Base-by-base conservation (phyloP, 1,284 basidiomycete genomes). In the Apiotrichum porosum region DNA sequence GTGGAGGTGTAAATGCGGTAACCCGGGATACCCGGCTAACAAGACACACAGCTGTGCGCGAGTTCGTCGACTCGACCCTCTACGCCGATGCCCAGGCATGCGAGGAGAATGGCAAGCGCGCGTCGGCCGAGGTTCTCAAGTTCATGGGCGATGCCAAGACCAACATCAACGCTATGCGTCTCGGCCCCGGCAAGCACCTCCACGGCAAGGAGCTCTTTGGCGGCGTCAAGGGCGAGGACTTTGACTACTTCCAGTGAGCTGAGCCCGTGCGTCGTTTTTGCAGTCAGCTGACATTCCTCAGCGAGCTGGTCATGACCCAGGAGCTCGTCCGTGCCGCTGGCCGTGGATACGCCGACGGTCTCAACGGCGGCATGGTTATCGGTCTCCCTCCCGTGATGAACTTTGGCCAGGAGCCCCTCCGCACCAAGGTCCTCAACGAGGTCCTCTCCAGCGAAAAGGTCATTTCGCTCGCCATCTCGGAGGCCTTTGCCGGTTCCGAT, bases 401-500 rank as follows among this genome's bases (percentile, higher is more conserved):
- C 44, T 69, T 69, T 89, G 35, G 80, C 23, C 79, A 85, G 22
- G 86, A 83, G 51, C 68, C 68, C 14, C 47, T 72, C 37, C 53
- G 63, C 48, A 56, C 65, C n/a, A 83, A 82, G 64, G 77, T 97
- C 52, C 78, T 95, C 23, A 83, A 88, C 32, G 88, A 89, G 23
- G 82, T 93, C 6, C 77, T 97, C 40, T 75, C 80, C 10, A 90
- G 62, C 13, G 51, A 72, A 37, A 72, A 86, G 71, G 90, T 88
- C 53, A 81, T 82, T 67, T 75, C 83, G 59, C 78, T 97, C 43
- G 93, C 93, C 34, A 86, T 97, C 54, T 80, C 82, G 15, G 86
- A 88, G 71, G 90, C 93, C 0, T 88, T 88, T 60, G 93, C 92
- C 9, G 92, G 92, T 6, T 89, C 86, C 56, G 91, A 95, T 66